Evolutionary conservation across 768 basidiomycete genomes (phyloP), one percentile per base, ranked within the genome.

Genomic region (Auricularia cornea): DNA sequence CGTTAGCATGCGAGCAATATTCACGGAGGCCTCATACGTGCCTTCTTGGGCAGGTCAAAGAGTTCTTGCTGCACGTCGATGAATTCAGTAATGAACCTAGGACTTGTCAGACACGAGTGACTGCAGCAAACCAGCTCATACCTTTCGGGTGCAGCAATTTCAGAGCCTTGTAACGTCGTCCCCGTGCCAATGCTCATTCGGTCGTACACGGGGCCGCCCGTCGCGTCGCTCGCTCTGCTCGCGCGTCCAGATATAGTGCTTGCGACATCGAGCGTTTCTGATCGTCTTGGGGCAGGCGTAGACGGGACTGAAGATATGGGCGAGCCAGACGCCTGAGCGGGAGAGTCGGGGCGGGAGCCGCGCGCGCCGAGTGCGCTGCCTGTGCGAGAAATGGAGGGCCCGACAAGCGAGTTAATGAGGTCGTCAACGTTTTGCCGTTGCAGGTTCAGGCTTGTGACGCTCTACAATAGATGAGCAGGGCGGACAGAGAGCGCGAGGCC

Each of bases 41-140:
- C 94, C 79, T 89, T 92, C 69, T 89, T 86, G 2, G 94, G 94
- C 12, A 94, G 76, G 68, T 95, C 94, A 68, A 92, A 96, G 4
- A 97, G 77, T 70, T 97, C 94, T 70, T 92, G 87, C 66, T 94
- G 90, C 20, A 91, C 81, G 67, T 96, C 92, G 59, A 96, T 83
- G n/a, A 94, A 80, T 70, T 92, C 91, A n/a, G 83, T 83, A 51
- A 85, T 77, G 32, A 82, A 79, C 51, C 89, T 81, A 12, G 87
- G 85, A 3, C 82, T 85, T 78, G 66, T 56, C 66, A 51, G 59
- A n/a, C 66, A n/a, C n/a, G n/a, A n/a, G n/a, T n/a, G n/a, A n/a
- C n/a, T n/a, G n/a, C n/a, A n/a, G n/a, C n/a, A n/a, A n/a, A n/a
- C n/a, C n/a, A n/a, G n/a, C n/a, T n/a, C 54, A 23, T 31, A 65